Base-by-base conservation (phyloP, 2,329 filamentous ascomycete species). In the Fusarium fujikuroi region DNA sequence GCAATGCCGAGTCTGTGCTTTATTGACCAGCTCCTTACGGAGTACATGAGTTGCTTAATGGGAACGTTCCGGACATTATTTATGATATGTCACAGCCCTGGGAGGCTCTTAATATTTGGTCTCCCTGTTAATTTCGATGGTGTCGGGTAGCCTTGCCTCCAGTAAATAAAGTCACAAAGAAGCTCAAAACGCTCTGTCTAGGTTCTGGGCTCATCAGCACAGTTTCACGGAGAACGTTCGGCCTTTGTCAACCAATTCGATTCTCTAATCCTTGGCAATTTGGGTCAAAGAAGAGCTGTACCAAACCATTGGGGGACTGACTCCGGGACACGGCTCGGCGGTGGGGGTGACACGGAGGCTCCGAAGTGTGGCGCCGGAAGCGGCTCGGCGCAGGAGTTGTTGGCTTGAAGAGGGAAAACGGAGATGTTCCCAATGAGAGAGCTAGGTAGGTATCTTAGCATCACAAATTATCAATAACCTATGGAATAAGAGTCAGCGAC, bases 311-410 rank as follows among this genome's bases (percentile, higher is more conserved):
- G 42, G 52, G 30, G 53, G 40, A 53, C 49, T 37, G 28, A 23
- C 62, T 66, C 58, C 71, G 59, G 70, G 42, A 25, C 49, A 72
- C 59, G 54, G 59, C 62, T 74, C 70, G 66, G 70, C 44, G 23
- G 70, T 44, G 43, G 28, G 28, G 28, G 28, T 60, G 32, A 63
- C 46, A 73, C 70, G 66, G 70, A 63, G 49, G 40, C 66, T 60
- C 70, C 70, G 70, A 73, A 50, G 25, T 46, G 54, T 74, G 54
- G 62, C 66, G 60, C 60, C 59, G 65, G 58, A 39, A 53, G 57
- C 64, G 65, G 44, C 66, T 59, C 66, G 66, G 66, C 66, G 52
- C 64, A 69, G 54, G 34, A 43, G 37, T 68, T 34, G 63, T 25
- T 42, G 25, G 18, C 12, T 53, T 42, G 52, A 32, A 34, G 19